Base-by-base conservation (phyloP, 2,329 filamentous ascomycete species). In the Talaromyces pinophilus region DNA sequence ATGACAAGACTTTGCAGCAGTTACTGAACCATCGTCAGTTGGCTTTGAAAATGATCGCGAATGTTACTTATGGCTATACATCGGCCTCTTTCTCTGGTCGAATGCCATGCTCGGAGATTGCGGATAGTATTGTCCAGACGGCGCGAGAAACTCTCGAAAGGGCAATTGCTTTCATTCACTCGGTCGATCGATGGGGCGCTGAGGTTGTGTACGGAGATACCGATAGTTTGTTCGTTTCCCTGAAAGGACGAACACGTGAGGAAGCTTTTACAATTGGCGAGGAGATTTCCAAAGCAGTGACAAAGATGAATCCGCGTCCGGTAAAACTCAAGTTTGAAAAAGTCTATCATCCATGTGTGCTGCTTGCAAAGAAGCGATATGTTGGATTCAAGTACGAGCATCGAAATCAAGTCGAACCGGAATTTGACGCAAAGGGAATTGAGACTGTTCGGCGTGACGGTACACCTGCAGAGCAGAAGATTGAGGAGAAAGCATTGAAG, bases 131-230 rank as follows among this genome's bases (percentile, higher is more conserved):
- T 72, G 95, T 99, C 0, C 94, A 99, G 77, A 96, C 94, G 0
- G 95, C 91, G 0, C 88, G 95, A 13, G 95, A 99, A 79, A 99
- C 94, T 0, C 86, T 99, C 0, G 95, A 99, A 77, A 92, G 92
- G 68, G 92, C 95, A 2, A 96, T 98, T 69, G 92, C 93, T 0
- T 84, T 93, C 65, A 98, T 99, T 44, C 95, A 99, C 74, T 92
- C 92, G 0, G 88, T 93, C 13, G 86, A 90, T 69, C 86, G 87
- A 68, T 99, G 96, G 96, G 90, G 89, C 10, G 95, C 95, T 1
- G 95, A 99, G 79, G 95, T 99, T 0, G 94, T 99, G 0, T 99
- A 99, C 72, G 96, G 95, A 64, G 95, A 99, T 77, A 99, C 96
- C 0, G 95, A 99, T 82, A 97, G 92, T 73, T 79, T 99, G 8